Evolutionary conservation across 2,329 filamentous ascomycete species (phyloP), one percentile per base, ranked within the genome.

Genomic region (Botrytis cinerea): DNA sequence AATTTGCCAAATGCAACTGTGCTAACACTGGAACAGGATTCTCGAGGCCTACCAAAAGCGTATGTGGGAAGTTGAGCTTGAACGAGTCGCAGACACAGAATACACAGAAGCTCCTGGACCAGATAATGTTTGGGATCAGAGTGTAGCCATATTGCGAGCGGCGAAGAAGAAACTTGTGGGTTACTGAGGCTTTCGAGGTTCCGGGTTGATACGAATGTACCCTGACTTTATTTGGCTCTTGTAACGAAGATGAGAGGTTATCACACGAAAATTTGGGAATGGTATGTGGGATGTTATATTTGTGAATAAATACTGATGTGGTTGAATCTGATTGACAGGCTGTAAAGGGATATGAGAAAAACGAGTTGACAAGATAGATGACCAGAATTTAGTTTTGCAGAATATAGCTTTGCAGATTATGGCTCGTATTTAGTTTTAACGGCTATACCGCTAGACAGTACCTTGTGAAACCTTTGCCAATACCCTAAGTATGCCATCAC

Each of bases 11-110:
- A 25, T 2, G 25, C 18, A 68, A 46, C 43, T 48, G 16, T 54
- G 59, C 71, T 72, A 60, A 72, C 35, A 32, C 18, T 32, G 45
- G 22, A 2, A 14, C 45, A 78, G 77, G 32, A 77, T 78, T n/a
- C 51, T 75, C 4, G 71, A 75, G 18, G 75, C 77, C 16, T 78
- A 74, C 43, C 57, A 73, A 8, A 61, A 75, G 48, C 61, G 72
- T 28, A 76, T 78, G 73, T 71, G 54, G 35, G 78, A 78, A 46
- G 45, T 79, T 16, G 74, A 78, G 48, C 28, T 70, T 22, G 76
- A 76, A 63, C 72, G 76, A 18, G 73, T 71, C 28, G 43, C 57
- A 1, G 74, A 75, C 32, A 70, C 38, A 16, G 40, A 69, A 16
- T 59, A 68, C 32, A 46, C 54, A 20, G 51, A 63, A 40, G 61